phyloP scores from a whole-genome alignment of 495 filamentous ascomycete species.

The Chaetomium tenue region DNA sequence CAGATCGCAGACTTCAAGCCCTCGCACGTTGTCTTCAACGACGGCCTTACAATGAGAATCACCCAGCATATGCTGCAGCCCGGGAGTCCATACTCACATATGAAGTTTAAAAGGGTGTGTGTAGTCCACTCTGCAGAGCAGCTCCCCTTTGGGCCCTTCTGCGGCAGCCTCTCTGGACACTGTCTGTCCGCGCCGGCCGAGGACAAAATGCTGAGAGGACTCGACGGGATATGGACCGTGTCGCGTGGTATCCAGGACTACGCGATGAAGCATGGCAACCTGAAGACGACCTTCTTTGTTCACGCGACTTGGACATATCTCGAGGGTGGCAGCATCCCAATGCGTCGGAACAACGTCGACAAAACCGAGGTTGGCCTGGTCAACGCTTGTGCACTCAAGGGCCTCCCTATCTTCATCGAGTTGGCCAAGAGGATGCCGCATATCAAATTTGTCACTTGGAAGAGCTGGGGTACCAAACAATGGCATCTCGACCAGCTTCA shows the following conservation, averaged over 20 bases:
- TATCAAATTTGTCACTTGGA: conserved; percentile 33
- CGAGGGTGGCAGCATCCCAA: conserved; percentile 21
- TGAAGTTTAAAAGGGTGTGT: not conserved
- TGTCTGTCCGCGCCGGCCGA: not conserved
- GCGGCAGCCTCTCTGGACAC: not conserved
- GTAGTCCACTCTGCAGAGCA: not conserved
- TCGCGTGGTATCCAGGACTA: not conserved
- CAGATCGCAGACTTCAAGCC: not conserved
- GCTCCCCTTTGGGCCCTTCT: not conserved
- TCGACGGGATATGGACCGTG: not conserved
- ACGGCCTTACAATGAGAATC: not conserved
- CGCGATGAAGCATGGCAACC: conserved; percentile 21
- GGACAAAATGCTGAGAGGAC: not conserved
- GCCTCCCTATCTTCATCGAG: conserved; percentile 26
- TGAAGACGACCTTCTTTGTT: conserved; percentile 28
- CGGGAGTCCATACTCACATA: not conserved
- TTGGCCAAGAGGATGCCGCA: conserved; percentile 30
- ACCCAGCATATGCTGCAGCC: not conserved
- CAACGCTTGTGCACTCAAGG: conserved; percentile 34
- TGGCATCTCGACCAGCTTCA: conserved; percentile 19
- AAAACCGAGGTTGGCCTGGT: conserved; percentile 32
- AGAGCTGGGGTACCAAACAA: conserved; percentile 30
- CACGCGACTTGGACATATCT: conserved; percentile 30
- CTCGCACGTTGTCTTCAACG: not conserved
- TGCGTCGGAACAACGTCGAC: conserved; percentile 27